Evolutionary conservation across 805 yeast genomes (phyloP).

Genomic region (Candida maesae): DNA sequence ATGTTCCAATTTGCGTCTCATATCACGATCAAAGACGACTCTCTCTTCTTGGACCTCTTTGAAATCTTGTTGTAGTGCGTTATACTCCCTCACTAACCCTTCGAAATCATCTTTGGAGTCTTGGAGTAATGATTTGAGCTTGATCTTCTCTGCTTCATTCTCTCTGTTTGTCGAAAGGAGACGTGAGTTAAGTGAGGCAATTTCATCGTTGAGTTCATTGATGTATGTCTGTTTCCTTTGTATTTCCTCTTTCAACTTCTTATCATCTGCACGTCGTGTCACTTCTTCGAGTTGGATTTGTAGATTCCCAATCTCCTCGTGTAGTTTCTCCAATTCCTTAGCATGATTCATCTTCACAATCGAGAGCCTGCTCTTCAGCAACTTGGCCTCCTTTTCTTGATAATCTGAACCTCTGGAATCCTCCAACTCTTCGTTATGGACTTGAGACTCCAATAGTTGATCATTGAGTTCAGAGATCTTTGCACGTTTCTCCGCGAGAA

Average conservation of each 20-base stretch:
- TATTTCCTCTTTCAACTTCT: slow-evolving; percentile 13
- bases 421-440: slow-evolving; percentile 13
- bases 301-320: slow-evolving; percentile 15
- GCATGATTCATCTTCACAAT: slow-evolving; percentile 23
- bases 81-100: slow-evolving; percentile 24
- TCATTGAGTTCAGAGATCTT: slow-evolving; percentile 15
- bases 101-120: slow-evolving; percentile 17
- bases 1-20: slow-evolving; percentile 29
- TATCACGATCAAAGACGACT: slow-evolving; percentile 31
- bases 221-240: slow-evolving; percentile 13
- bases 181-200: slow-evolving; percentile 14
- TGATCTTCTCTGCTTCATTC: slow-evolving; percentile 12
- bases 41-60: slow-evolving; percentile 22
- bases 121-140: slow-evolving; percentile 13
- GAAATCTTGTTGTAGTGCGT: slow-evolving; percentile 21
- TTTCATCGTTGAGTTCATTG: slow-evolving; percentile 16
- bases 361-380: slow-evolving; percentile 21
- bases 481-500: slow-evolving; percentile 18
- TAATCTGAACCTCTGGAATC: slow-evolving; percentile 3
- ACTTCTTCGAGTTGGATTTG: slow-evolving; percentile 5
- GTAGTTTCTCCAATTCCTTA: slow-evolving; percentile 20
- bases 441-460: slow-evolving; percentile 14
- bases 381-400: slow-evolving; percentile 19
- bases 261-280: slow-evolving; percentile 3
- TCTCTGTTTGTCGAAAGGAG: slow-evolving; percentile 11